A percentile compares a stretch with the other conserved stretches of the same genome.
phyloP scores from a whole-genome alignment of 2,329 filamentous ascomycete genomes.

The Pseudonectria foliicola region DNA sequence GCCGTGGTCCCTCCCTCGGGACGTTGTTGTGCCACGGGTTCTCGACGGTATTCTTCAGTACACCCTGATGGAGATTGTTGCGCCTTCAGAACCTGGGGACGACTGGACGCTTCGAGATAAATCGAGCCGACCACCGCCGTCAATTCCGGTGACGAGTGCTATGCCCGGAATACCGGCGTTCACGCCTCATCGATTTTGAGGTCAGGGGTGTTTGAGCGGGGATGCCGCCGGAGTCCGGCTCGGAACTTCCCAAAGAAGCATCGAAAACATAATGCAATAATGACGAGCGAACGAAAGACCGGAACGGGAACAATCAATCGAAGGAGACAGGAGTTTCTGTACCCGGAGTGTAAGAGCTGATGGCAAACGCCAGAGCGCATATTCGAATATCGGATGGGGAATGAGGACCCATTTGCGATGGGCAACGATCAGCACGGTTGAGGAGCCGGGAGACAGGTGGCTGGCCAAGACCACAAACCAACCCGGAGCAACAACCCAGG shows the following conservation, averaged over 20 bases:
- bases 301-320: no score
- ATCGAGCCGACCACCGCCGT: conserved; percentile 18
- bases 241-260: conserved; percentile 2
- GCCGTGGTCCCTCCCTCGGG: conserved; percentile 26
- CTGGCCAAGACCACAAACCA: conserved; percentile 19
- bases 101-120: conserved; percentile 33
- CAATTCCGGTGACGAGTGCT: conserved; percentile 22
- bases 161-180: conserved; percentile 19
- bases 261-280: neutral
- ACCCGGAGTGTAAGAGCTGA: no score
- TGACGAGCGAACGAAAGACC: no score
- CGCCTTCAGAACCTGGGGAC: conserved; percentile 28
- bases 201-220: conserved; percentile 1
- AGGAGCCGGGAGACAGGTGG: conserved; percentile 22
- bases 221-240: conserved; percentile 6
- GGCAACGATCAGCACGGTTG: conserved; percentile 7
- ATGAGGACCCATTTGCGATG: conserved; percentile 14
- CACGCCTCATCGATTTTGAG: conserved; percentile 18
- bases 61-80: conserved; percentile 39
- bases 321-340: no score
- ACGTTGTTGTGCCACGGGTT: conserved; percentile 39
- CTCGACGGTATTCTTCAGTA: conserved; percentile 41
- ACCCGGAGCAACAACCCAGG: conserved; percentile 12
- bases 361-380: no score
- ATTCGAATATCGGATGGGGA: conserved; percentile 9